These are phyloP conservation scores for Ophiostoma piceae DNA, from an alignment of 2,329 filamentous ascomycete genomes.

Conservation along the genomic window DNA sequence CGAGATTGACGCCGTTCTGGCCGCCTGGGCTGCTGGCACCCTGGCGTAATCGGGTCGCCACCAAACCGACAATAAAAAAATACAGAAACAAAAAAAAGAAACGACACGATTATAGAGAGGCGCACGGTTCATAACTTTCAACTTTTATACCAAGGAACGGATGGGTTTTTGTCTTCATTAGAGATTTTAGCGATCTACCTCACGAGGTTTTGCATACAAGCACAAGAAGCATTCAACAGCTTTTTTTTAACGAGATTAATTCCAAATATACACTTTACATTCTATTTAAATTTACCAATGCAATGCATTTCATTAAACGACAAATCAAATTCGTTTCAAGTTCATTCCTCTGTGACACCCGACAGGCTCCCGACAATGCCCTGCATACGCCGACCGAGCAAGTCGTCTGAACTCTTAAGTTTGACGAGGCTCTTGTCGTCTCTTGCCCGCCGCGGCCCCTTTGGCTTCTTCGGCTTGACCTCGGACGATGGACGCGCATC, in stretches of 20 bases:
- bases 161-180: neutral
- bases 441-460: conserved; percentile 31
- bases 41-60: neutral
- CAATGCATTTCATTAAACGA: neutral
- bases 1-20: conserved; percentile 40
- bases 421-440: conserved; percentile 44
- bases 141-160: conserved; percentile 14
- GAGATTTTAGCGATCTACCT: neutral
- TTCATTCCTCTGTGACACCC: conserved; percentile 41
- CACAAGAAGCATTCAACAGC: conserved; percentile 6
- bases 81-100: neutral
- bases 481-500: neutral
- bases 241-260: neutral
- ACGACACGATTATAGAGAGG: conserved; percentile 10
- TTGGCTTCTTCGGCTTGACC: conserved; percentile 25
- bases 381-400: conserved; percentile 54
- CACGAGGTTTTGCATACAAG: neutral
- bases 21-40: conserved; percentile 21
- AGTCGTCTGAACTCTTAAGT: conserved; percentile 53
- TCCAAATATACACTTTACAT: neutral
- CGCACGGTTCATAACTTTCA: conserved; percentile 13
- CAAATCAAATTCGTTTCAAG: neutral
- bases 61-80: neutral
- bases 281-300: neutral
- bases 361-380: conserved; percentile 52